Base-by-base conservation (phyloP, 2,329 filamentous ascomycete genomes). In the Cordyceps pruinosa region DNA sequence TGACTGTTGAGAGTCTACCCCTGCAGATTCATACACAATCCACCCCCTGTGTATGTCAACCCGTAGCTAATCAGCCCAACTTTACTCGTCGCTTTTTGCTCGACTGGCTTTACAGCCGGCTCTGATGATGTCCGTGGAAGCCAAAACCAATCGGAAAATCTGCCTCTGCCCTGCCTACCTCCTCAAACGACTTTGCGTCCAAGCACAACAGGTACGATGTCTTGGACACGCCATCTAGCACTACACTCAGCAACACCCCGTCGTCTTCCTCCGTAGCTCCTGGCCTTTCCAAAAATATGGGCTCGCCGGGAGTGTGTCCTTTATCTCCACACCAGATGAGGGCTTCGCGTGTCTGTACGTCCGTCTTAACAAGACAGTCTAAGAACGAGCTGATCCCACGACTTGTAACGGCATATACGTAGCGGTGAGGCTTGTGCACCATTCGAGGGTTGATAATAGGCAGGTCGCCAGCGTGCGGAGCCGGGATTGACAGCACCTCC, bases 271-370 rank as follows among this genome's bases (percentile, higher is more conserved):
- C 75, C 4, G 61, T 63, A 0, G 73, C 68, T 6, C 65, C 70
- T 4, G 74, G 72, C 8, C 70, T 65, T 1, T 78, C 72, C 1
- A 90, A 75, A 60, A 89, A 90, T 32, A 90, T 83, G 0, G 86
- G 76, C 68, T 90, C 87, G 2, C 86, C 82, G 0, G 87, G 87
- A 0, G 84, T 86, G 63, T 89, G 85, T 0, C 79, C 84, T 1
- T 72, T 66, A 0, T 75, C 73, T 0, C 75, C 75, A 12, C 79
- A 75, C 87, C 87, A 90, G 59, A 80, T 73, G 4, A 79, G 60
- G 0, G 75, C 73, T 28, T 76, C 73, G 12, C 78, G 72, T 0
- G 79, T 85, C 10, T 71, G 63, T 4, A 82, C 73, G 65, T 90
- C 85, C 19, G 83, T 85, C 69, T 90, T 90, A 62, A 78, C 77